phyloP scores from a whole-genome alignment of 2,329 filamentous ascomycete genomes.

The Coniella vitis region DNA sequence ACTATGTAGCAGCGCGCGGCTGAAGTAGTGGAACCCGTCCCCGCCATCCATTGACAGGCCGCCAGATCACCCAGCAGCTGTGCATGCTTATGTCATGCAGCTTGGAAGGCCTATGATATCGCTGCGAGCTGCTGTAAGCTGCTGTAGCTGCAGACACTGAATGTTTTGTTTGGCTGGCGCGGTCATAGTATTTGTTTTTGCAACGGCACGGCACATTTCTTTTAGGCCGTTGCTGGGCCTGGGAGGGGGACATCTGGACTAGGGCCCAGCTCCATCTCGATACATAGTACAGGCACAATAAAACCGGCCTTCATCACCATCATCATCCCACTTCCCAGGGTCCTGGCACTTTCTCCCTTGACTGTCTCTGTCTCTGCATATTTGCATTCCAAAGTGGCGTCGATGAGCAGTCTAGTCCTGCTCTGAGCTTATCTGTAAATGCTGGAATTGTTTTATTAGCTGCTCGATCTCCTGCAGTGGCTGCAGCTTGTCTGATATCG shows the following conservation, averaged over 20 bases:
- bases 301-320: conserved; percentile 4
- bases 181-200: no score
- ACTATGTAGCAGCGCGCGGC: no score
- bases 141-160: not conserved
- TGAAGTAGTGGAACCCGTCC: no score
- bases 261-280: no score
- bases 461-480: not conserved
- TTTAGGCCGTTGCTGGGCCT: no score
- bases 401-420: conserved; percentile 1
- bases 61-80: conserved; percentile 6
- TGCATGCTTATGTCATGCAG: conserved; percentile 7
- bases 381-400: not conserved
- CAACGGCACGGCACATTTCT: no score
- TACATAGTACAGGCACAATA: not conserved
- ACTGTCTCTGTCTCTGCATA: not conserved
- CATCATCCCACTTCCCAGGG: conserved; percentile 4
- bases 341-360: not conserved
- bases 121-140: conserved; percentile 6
- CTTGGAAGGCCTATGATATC: not conserved
- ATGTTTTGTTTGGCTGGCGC: not conserved
- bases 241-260: no score
- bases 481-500: not conserved
- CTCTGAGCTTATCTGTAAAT: no score
- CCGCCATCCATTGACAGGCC: conserved; percentile 2
- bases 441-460: conserved; percentile 4